Base-by-base conservation (phyloP, 352 stramenopile genomes). In the Globisporangium uncinulatum region DNA sequence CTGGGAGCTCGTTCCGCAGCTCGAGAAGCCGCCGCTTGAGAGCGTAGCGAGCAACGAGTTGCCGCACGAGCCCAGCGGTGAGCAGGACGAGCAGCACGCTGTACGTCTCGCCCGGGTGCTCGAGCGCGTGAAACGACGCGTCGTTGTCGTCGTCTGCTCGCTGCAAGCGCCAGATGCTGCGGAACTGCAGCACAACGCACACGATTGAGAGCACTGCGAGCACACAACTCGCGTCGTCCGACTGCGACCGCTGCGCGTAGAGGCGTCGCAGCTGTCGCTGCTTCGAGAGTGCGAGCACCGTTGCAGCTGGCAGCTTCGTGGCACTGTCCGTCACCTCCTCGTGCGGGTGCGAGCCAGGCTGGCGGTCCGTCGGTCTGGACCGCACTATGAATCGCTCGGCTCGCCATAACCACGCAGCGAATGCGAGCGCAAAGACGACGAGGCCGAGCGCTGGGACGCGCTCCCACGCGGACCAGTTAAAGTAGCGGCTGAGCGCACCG, bases 61-160 rank as follows among this genome's bases (percentile, higher is more conserved):
- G 74, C 4, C 74, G 54, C 15, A 75, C 53, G 41, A 86, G 67
- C 41, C 57, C 20, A 10, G 69, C 20, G 14, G 78, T 83, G n/a
- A 86, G 57, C n/a, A 73, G 36, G 4, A 71, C 24, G 7, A 88
- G 46, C 15, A 86, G 52, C 21, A 70, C 65, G 7, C 60, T 65
- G 51, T 80, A 83, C 0, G 78, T 68, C 59, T 88, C 78, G 14
- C 78, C 78, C 21, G 78, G 75, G n/a, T 61, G 65, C 57, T 79
- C 60, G 2, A 74, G 55, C 52, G 56, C 56, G 21, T 50, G 51
- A 21, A 61, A 59, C 3, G 54, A 45, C 20, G n/a, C n/a, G n/a
- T 67, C 53, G 15, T 62, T 37, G n/a, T 19, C 29, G 39, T 37
- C 36, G 20, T 54, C 44, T 4, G 44, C 14, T n/a, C 21, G 44